Evolutionary conservation across 2,329 filamentous ascomycete species (phyloP), one percentile per base, ranked within the genome.

Genomic region (Akanthomyces muscarius): DNA sequence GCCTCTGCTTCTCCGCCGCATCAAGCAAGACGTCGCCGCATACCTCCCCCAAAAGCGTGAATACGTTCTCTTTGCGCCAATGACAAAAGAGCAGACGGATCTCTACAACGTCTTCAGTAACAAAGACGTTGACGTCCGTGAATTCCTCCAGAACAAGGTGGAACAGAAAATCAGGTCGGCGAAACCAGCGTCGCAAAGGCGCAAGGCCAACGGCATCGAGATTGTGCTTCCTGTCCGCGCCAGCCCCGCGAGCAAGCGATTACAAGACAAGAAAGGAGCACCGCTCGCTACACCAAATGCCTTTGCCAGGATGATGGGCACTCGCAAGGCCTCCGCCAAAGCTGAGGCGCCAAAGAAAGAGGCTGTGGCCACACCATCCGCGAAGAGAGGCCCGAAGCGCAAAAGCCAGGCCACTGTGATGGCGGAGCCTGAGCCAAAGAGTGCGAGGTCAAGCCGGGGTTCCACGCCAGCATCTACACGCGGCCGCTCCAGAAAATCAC

Each of bases 11-110:
- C 80, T 99, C 1, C 86, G 95, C 1, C 84, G 95, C 21, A 85
- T 99, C 66, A 99, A 99, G 76, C 89, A 91, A 0, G 95, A 99
- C 70, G 95, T 99, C 0, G 94, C 96, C 61, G 88, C 88, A 2
- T 86, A 92, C 54, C 81, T 99, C n/a, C 95, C 95, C 0, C 96
- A 94, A 76, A 99, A 99, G 79, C 86, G 95, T 33, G 95, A 99
- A 74, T 99, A 99, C 68, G 90, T 99, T 3, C 79, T 99, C 0
- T 98, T 95, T 70, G 95, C 95, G 0, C 95, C 95, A 0, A 86
- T 99, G 76, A 97, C 92, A 0, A 84, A 87, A 28, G 92, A 95
- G 68, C 95, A 99, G 72, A 91, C 92, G 2, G 94, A 97, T 63
- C 77, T 99, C 0, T 99, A 99, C 71, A 87, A 87, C 57, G 82